Evolutionary conservation across 257 asterid species (phyloP), one percentile per base, ranked within the genome.

Genomic region (Nicotiana tomentosiformis): DNA sequence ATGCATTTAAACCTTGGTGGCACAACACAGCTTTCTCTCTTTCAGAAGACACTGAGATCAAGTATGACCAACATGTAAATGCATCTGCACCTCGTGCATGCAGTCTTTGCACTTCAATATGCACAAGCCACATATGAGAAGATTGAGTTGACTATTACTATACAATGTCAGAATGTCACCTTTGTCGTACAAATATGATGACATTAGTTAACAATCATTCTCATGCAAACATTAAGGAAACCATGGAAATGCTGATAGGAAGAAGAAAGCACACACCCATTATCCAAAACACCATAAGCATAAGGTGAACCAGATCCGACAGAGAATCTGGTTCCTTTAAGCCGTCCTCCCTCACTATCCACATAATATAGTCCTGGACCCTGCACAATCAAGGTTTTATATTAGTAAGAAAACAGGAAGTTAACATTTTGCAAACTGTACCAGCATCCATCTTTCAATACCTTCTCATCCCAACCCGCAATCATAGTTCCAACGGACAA

Each of bases 401-500:
- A 7, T 30, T 81, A 66, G 78, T 51, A 53, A 29, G 65, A 30
- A 66, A 12, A 66, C 3, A 8, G 46, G 83, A 62, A 80, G 60
- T 29, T 20, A 20, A 81, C 39, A 66, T 16, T 49, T 32, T 64
- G 49, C 60, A 49, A 30, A 78, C 30, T 53, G 53, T 29, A 35
- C 82, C 57, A 76, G 51, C 62, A 26, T 58, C 81, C 74, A 78
- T 23, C 64, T 35, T 29, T 81, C 17, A 23, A 32, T 90, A 96
- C 99, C 98, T 90, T 90, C 85, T 96, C 99, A 87, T 96, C 99
- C 98, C 98, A 96, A 77, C 99, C 99, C 66, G 98, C 98, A 62
- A 96, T 96, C 99, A 94, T 96, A 32, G 98, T 95, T 77, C 97
- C 98, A 77, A 95, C 97, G 4, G 98, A 96, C 84, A 96, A 88